A percentile compares a stretch with the other conserved stretches of the same genome.
These are phyloP conservation scores for Rhodotorula sphaerocarpa DNA, from an alignment of 768 basidiomycete genomes.

Conservation along the genomic window DNA sequence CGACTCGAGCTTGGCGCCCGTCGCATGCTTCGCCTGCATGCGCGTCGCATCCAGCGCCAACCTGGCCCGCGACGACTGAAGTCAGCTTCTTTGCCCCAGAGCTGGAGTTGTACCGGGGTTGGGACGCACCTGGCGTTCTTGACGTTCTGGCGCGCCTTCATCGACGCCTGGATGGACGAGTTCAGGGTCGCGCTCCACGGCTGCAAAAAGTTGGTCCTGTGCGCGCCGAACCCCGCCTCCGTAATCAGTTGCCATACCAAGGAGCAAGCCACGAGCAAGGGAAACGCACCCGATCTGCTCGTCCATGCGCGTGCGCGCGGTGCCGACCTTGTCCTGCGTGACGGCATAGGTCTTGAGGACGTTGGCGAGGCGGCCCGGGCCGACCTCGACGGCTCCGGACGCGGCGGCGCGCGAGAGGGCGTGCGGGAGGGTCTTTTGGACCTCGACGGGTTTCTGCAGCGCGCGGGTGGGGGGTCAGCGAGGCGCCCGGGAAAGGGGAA, in stretches of 20 bases:
- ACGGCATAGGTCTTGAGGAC: conserved; percentile 69
- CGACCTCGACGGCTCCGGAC: conserved; percentile 49
- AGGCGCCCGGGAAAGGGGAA: background rate
- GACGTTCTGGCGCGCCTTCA: conserved; percentile 61
- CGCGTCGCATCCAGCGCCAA: conserved; percentile 49
- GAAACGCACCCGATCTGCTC: conserved; percentile 22
- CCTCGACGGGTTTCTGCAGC: conserved; percentile 52
- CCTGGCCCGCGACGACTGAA: background rate
- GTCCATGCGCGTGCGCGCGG: conserved; percentile 47
- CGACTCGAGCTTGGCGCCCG: conserved; percentile 66
- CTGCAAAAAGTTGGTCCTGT: conserved; percentile 53
- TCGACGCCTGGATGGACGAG: conserved; percentile 73
- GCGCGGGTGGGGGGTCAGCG: conserved; percentile 34
- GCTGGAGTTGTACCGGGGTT: background rate
- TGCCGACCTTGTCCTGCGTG: conserved; percentile 75
- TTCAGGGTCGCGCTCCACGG: conserved; percentile 84
- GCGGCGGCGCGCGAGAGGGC: conserved; percentile 77
- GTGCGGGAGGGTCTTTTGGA: conserved; percentile 95
- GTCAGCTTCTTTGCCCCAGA: no score
- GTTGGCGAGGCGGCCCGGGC: conserved; percentile 63
- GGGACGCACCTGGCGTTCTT: conserved; percentile 41
- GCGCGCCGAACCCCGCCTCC: no score
- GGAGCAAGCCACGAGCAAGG: no score
- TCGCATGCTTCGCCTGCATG: conserved; percentile 59
- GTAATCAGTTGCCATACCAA: no score